phyloP scores from a whole-genome alignment of 139 green algal genomes.

The Haematococcus sp. region DNA sequence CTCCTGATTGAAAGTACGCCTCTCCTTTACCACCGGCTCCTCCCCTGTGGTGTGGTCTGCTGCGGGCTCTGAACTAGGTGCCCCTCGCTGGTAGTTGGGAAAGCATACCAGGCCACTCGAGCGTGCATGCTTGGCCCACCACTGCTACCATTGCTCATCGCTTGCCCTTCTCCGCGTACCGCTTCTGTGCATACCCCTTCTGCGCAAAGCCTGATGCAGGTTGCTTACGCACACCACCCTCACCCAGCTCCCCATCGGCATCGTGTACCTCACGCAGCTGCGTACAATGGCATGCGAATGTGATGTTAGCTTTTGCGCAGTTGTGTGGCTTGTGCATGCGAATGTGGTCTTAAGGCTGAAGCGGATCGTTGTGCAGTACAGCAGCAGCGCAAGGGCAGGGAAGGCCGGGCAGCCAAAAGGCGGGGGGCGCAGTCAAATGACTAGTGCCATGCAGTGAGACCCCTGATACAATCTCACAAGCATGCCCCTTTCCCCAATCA shows the following conservation, averaged over 20 bases:
- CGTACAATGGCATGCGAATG: neutral
- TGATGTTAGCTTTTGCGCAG: neutral
- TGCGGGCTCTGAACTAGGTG: too few relatives aligned
- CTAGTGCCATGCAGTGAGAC: neutral
- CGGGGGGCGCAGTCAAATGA: too few relatives aligned
- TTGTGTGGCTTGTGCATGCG: neutral
- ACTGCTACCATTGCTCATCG: neutral
- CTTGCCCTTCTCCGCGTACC: conserved; percentile 3
- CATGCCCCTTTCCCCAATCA: too few relatives aligned
- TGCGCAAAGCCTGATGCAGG: neutral
- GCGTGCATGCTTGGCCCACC: too few relatives aligned
- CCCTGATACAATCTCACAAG: neutral
- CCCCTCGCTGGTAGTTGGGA: too few relatives aligned
- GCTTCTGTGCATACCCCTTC: conserved; percentile 8
- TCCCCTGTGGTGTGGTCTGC: too few relatives aligned
- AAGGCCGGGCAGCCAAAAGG: too few relatives aligned
- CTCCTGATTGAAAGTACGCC: too few relatives aligned
- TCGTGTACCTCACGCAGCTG: neutral
- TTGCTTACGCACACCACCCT: neutral
- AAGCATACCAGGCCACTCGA: too few relatives aligned
- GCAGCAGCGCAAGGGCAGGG: too few relatives aligned
- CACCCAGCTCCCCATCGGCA: neutral
- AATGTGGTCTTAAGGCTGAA: neutral
- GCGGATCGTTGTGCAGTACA: too few relatives aligned
- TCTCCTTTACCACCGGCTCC: too few relatives aligned